These are phyloP conservation scores for Lachnellula arida DNA, from an alignment of 2,329 filamentous ascomycete genomes.

Conservation along the genomic window DNA sequence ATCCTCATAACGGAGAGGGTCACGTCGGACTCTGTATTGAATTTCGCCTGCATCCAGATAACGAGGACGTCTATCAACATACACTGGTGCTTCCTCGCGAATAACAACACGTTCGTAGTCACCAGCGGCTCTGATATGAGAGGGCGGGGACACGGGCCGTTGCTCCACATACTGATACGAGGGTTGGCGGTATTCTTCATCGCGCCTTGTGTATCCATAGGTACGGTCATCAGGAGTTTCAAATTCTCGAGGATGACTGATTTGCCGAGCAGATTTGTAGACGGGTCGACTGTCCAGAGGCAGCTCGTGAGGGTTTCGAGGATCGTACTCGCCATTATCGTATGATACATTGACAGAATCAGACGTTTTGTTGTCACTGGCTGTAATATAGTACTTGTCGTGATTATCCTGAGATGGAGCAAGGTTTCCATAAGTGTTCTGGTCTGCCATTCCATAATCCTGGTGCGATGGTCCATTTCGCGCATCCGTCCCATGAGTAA, in stretches of 20 bases:
- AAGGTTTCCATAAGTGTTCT: slow-evolving; percentile 13
- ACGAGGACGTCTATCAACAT: slow-evolving; percentile 14
- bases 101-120: slow-evolving; percentile 16
- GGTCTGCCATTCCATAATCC: slow-evolving; percentile 6
- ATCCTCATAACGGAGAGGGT: slow-evolving; percentile 17
- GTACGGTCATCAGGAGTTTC: background rate
- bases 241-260: slow-evolving; percentile 3
- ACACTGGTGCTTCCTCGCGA: slow-evolving; percentile 16
- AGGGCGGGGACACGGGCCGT: slow-evolving; percentile 7
- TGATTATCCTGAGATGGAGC: slow-evolving; percentile 30
- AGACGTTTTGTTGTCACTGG: slow-evolving; percentile 8
- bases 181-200: slow-evolving; percentile 9
- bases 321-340: slow-evolving; percentile 25
- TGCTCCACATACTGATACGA: slow-evolving; percentile 15
- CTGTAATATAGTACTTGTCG: slow-evolving; percentile 26
- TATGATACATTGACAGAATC: slow-evolving; percentile 11
- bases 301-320: slow-evolving; percentile 20
- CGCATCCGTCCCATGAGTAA: background rate
- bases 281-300: slow-evolving; percentile 9
- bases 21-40: slow-evolving; percentile 19
- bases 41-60: slow-evolving; percentile 19
- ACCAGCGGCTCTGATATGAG: slow-evolving; percentile 7
- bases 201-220: slow-evolving; percentile 8
- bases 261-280: slow-evolving; percentile 1
- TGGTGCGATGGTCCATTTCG: slow-evolving; percentile 1